phyloP scores from a whole-genome alignment of 768 basidiomycete species.

The Termitomyces bulborhizus region DNA sequence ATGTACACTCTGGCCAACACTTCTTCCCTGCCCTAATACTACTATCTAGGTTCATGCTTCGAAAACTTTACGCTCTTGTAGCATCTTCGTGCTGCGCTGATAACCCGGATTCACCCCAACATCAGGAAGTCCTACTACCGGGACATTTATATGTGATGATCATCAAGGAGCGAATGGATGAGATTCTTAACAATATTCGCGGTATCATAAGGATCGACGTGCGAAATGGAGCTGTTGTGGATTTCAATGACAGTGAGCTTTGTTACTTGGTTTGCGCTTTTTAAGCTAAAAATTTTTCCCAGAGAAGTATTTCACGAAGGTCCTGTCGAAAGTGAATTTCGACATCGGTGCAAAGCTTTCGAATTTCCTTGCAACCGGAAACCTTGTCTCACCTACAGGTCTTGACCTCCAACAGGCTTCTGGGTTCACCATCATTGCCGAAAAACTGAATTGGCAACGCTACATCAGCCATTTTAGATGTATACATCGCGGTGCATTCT shows the following conservation, averaged over 20 bases:
- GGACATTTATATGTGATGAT: slow-evolving; percentile 94
- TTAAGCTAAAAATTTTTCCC: background rate
- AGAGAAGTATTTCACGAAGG: slow-evolving; percentile 81
- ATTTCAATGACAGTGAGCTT: slow-evolving; percentile 80
- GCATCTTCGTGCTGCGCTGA: slow-evolving; percentile 88
- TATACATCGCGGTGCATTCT: slow-evolving; percentile 99
- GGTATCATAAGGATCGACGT: slow-evolving; percentile 68
- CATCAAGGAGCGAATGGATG: slow-evolving; percentile 95
- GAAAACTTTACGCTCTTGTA: slow-evolving; percentile 89
- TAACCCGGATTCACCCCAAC: slow-evolving; percentile 98
- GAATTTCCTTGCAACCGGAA: slow-evolving; percentile 97
- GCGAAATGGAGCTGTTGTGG: slow-evolving; percentile 69
- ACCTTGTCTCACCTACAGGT: slow-evolving; percentile 89
- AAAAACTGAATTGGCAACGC: slow-evolving; percentile 97
- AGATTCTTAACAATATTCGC: slow-evolving; percentile 71
- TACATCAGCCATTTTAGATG: slow-evolving; percentile 98
- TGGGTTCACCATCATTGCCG: slow-evolving; percentile 98
- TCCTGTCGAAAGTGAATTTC: slow-evolving; percentile 73
- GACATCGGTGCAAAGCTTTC: slow-evolving; percentile 87
- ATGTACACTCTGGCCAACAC: slow-evolving; percentile 25
- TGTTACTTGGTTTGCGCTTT: background rate
- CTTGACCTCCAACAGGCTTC: slow-evolving; percentile 96
- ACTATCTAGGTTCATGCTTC: slow-evolving; percentile 81
- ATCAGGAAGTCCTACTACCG: slow-evolving; percentile 95
- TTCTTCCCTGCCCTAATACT: background rate